Evolutionary conservation across 2,329 filamentous ascomycete species (phyloP), one percentile per base, ranked within the genome.

Genomic region (Ophiostoma sp.): DNA sequence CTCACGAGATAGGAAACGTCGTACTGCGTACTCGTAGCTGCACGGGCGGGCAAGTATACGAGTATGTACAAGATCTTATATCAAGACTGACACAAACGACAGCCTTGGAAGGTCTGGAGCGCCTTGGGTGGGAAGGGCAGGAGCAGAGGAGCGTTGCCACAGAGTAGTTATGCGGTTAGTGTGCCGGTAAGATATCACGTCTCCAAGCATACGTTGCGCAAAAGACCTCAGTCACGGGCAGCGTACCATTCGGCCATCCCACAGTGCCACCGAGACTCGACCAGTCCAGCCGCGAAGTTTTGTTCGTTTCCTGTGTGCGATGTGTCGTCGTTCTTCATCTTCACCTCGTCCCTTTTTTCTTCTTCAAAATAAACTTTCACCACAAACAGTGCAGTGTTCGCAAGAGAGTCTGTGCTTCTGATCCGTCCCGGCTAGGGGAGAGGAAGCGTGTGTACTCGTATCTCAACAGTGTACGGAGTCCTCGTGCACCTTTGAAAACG

Each of bases 181-280:
- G 27, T 27, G 27, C 27, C 2, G 27, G 27, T 27, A n/a, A n/a
- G n/a, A n/a, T n/a, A 27, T 27, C 27, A 27, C 27, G 27, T 2
- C 2, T 27, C 27, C 2, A 55, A 47, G 7, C n/a, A 2, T 7
- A 18, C 27, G n/a, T 47, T 47, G 12, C 8, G 3, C 45, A 47
- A 52, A 55, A 18, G n/a, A 9, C 3, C 45, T 47, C 45, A 16
- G 3, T 55, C 49, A 27, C 49, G n/a, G 49, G 27, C 49, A 55
- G 49, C 49, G 49, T 55, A 55, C 18, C 49, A 55, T 55, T 55
- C 18, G 49, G 49, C 49, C 49, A 55, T 55, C 18, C 49, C 27
- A 27, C 49, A 55, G 49, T 55, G 49, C 3, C 18, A 52, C 47
- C 16, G 9, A 12, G 14, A 12, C 42, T 45, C 14, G 42, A 12